Conservation (phyloP, 192 early-diverging fungal species). For the Podila verticillata region DNA sequence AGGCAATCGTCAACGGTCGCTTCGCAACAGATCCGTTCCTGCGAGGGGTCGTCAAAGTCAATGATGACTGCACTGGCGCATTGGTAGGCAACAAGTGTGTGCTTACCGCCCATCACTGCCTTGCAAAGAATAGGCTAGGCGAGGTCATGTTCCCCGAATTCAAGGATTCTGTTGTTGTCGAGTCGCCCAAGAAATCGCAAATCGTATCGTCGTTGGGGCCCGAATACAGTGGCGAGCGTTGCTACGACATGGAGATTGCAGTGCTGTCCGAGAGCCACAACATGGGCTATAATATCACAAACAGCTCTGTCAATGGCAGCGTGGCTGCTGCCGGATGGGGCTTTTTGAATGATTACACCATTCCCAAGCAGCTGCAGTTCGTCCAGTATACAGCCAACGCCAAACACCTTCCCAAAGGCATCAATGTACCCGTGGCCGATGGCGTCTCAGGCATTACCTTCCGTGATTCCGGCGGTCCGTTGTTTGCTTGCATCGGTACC, state of each 20-base stretch:
- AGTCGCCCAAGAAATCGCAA: slow-evolving; percentile 1
- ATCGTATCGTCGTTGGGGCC: background rate
- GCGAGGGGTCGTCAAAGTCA: slow-evolving; percentile 4
- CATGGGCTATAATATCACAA: slow-evolving; percentile 9
- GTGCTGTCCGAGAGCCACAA: slow-evolving; percentile 8
- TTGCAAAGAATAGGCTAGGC: slow-evolving; percentile 1
- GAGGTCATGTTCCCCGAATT: slow-evolving; percentile 12
- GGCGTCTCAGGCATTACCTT: slow-evolving; percentile 7
- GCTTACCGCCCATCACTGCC: slow-evolving; percentile 14
- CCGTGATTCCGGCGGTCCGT: slow-evolving; percentile 16
- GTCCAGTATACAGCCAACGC: slow-evolving; percentile 8
- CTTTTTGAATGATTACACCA: slow-evolving; percentile 8
- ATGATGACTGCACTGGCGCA: slow-evolving; percentile 17
- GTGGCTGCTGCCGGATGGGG: slow-evolving; percentile 11
- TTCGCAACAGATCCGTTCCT: slow-evolving; percentile 9
- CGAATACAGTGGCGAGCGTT: slow-evolving; percentile 7
- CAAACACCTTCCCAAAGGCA: background rate
- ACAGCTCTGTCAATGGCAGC: background rate
- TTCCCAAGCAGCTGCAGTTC: slow-evolving; percentile 14
- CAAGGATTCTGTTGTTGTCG: slow-evolving; percentile 1
- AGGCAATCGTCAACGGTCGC: slow-evolving; percentile 17
- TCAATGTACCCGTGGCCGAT: slow-evolving; percentile 13
- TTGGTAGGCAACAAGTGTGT: slow-evolving; percentile 20
- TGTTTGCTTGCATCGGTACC: slow-evolving; percentile 7
- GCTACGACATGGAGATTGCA: slow-evolving; percentile 21